phyloP scores from a whole-genome alignment of 75 land plant genomes.

The Sequoiadendron giganteum region DNA sequence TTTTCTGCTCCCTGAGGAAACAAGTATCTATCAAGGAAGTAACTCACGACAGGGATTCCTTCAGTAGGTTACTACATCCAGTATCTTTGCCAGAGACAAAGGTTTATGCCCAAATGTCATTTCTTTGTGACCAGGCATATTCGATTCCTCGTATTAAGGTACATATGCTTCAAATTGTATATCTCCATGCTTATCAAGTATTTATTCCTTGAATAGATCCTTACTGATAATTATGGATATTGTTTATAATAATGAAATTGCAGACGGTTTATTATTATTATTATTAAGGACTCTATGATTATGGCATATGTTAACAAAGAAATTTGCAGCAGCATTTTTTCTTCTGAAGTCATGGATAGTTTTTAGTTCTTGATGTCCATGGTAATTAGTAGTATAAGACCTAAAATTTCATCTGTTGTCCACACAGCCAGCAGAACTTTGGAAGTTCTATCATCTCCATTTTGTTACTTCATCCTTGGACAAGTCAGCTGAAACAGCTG shows the following conservation, averaged over 20 bases:
- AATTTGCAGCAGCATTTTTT: not conserved
- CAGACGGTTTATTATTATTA: too few species aligned
- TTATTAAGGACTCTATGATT: too few species aligned
- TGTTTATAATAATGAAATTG: too few species aligned
- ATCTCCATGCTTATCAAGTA: not conserved
- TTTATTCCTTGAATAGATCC: too few species aligned
- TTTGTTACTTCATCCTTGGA: constrained; percentile 75
- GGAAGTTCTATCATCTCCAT: constrained; percentile 36
- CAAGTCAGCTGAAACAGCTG: constrained; percentile 41
- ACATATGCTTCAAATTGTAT: not conserved
- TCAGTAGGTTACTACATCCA: constrained; percentile 25
- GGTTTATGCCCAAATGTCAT: constrained; percentile 45
- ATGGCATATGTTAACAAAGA: too few species aligned
- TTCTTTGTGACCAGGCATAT: constrained; percentile 58
- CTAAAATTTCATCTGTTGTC: not conserved
- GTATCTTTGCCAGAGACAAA: constrained; percentile 43
- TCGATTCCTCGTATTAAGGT: constrained; percentile 55
- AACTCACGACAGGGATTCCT: not conserved
- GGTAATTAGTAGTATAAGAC: not conserved
- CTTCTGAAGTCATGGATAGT: not conserved
- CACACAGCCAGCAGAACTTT: constrained; percentile 41
- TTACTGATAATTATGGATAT: too few species aligned
- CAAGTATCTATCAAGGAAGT: not conserved
- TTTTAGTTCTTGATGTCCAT: not conserved
- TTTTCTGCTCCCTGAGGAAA: not conserved